phyloP scores from a whole-genome alignment of 176 grass and related monocot species.

The Aegilops umbellulata region DNA sequence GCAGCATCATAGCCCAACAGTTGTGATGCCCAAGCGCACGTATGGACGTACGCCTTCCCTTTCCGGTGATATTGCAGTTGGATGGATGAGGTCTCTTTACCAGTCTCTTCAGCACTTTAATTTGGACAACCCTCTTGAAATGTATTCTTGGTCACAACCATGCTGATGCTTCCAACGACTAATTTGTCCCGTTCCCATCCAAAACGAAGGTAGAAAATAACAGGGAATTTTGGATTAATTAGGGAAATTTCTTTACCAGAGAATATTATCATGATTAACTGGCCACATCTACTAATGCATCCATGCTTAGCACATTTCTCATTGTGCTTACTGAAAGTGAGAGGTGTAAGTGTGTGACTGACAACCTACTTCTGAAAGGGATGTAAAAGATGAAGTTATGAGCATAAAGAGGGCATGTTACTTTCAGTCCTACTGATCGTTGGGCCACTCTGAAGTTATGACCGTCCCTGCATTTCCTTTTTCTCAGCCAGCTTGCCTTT shows the following conservation, averaged over 20 bases:
- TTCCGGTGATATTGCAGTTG: not conserved
- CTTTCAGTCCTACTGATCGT: not conserved
- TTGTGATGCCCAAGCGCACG: too few species aligned
- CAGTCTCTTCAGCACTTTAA: not conserved
- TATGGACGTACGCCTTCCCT: too few species aligned
- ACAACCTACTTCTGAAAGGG: too few species aligned
- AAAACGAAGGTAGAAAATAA: not conserved
- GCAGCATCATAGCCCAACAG: too few species aligned
- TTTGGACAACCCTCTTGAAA: not conserved
- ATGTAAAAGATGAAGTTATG: not conserved
- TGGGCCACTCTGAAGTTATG: not conserved
- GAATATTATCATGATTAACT: not conserved
- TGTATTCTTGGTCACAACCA: not conserved
- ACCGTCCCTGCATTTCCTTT: not conserved
- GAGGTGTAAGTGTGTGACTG: not conserved
- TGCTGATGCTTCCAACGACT: not conserved
- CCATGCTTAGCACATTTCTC: not conserved
- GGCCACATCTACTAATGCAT: not conserved
- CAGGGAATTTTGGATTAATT: not conserved
- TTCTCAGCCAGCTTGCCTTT: not conserved
- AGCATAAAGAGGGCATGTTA: not conserved
- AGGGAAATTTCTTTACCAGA: not conserved
- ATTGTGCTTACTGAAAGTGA: not conserved
- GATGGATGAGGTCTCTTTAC: not conserved
- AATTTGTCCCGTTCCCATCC: not conserved